phyloP scores from a whole-genome alignment of 371 early-diverging fungal species.

The Circinella minor region DNA sequence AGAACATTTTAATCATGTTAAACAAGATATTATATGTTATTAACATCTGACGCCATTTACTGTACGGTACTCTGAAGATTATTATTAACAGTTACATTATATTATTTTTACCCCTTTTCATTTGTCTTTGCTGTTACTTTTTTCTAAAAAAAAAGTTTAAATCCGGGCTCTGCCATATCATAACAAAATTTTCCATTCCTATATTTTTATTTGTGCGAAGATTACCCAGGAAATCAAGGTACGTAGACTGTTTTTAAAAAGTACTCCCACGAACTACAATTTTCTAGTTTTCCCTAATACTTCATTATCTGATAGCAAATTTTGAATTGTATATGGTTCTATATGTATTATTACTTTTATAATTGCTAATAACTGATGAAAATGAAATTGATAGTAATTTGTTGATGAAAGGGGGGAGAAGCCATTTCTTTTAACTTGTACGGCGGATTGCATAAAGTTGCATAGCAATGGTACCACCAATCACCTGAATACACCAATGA shows the following conservation, averaged over 20 bases:
- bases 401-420: too few species aligned
- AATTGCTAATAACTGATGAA: too few species aligned
- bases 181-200: too few species aligned
- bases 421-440: neutral
- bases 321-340: too few species aligned
- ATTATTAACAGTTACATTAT: neutral
- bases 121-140: neutral
- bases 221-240: neutral
- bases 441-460: neutral
- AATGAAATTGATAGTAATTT: too few species aligned
- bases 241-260: neutral
- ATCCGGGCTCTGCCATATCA: too few species aligned
- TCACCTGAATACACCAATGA: constrained; percentile 48
- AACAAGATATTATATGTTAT: neutral
- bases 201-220: neutral
- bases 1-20: neutral
- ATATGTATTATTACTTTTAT: too few species aligned
- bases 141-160: neutral
- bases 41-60: neutral
- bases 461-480: constrained; percentile 22
- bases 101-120: neutral
- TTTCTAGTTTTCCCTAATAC: too few species aligned
- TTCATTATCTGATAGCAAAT: too few species aligned
- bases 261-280: too few species aligned
- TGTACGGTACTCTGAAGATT: too few species aligned